Conservation (phyloP, 2,329 filamentous ascomycete genomes). For the Diaporthe amygdali region DNA sequence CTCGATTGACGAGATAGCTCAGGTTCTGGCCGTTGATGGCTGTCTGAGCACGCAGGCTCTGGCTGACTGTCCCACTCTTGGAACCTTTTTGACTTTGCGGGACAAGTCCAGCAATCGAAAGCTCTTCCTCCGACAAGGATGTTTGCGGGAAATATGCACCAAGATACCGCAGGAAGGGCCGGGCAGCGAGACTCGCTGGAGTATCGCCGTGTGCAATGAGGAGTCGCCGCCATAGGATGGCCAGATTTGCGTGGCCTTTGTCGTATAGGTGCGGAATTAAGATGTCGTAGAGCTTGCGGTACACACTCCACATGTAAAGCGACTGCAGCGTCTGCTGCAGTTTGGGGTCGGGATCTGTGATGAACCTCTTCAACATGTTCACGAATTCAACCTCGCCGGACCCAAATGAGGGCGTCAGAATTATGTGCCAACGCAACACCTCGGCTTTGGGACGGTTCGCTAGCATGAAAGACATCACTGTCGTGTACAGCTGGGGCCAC, state of each 20-base stretch:
- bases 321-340: conserved; percentile 46
- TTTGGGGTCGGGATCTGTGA: conserved; percentile 40
- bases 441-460: conserved; percentile 41
- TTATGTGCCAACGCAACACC: conserved; percentile 54
- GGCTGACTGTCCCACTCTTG: too few species aligned
- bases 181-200: conserved; percentile 45
- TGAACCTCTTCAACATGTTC: conserved; percentile 46
- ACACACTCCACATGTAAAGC: conserved; percentile 50
- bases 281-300: conserved; percentile 54
- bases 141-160: conserved; percentile 49
- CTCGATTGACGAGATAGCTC: conserved; percentile 42
- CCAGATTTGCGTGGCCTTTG: conserved; percentile 48
- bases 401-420: conserved; percentile 48
- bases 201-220: conserved; percentile 47
- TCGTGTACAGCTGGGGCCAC: conserved; percentile 59
- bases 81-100: conserved; percentile 9
- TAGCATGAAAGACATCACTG: conserved; percentile 50
- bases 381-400: conserved; percentile 47
- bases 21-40: conserved; percentile 29
- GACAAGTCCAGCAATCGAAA: conserved; percentile 28
- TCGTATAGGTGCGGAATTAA: conserved; percentile 57
- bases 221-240: conserved; percentile 52
- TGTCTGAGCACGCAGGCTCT: conserved; percentile 6
- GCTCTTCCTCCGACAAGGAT: conserved; percentile 44
- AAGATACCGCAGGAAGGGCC: conserved; percentile 55